A percentile compares a stretch with the other conserved stretches of the same genome.
phyloP scores from a whole-genome alignment of 106 monocot species.

The Chionographis japonica region DNA sequence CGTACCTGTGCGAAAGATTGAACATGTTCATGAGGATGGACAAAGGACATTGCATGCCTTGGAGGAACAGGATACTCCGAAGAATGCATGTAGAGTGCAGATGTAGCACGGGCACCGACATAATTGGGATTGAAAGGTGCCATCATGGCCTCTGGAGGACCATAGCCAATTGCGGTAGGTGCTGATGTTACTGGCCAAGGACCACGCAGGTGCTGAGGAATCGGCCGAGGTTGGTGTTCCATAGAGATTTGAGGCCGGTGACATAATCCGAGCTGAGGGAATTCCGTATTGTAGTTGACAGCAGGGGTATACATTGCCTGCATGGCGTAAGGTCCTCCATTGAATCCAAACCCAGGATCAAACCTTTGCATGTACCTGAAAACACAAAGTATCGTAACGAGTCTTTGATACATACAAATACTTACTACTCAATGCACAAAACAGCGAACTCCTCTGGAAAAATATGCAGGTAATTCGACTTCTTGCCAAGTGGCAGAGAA shows the following conservation, averaged over 20 bases:
- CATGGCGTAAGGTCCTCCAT: slow-evolving; percentile 58
- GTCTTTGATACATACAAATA: background rate
- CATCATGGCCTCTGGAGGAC: slow-evolving; percentile 65
- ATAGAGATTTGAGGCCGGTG: slow-evolving; percentile 49
- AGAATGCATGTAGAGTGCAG: slow-evolving; percentile 65
- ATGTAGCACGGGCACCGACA: slow-evolving; percentile 29
- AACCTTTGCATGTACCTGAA: slow-evolving; percentile 86
- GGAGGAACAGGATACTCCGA: slow-evolving; percentile 51
- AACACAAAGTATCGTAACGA: background rate
- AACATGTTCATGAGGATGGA: slow-evolving; percentile 48
- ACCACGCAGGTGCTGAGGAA: slow-evolving; percentile 47
- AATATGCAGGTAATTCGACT: too few relatives aligned
- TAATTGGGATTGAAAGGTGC: slow-evolving; percentile 43
- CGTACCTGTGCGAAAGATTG: slow-evolving; percentile 54
- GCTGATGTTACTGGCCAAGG: slow-evolving; percentile 45
- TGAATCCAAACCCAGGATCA: slow-evolving; percentile 97
- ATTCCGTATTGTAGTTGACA: slow-evolving; percentile 88
- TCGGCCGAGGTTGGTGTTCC: slow-evolving; percentile 39
- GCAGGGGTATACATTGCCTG: slow-evolving; percentile 77
- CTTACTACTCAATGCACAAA: background rate
- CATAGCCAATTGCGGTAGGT: slow-evolving; percentile 42
- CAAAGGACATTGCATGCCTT: slow-evolving; percentile 44
- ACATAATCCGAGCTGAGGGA: slow-evolving; percentile 73
- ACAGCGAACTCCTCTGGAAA: too few relatives aligned
- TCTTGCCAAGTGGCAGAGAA: too few relatives aligned